phyloP scores from a whole-genome alignment of 495 filamentous ascomycete species.

The Penicillium diatomitis region DNA sequence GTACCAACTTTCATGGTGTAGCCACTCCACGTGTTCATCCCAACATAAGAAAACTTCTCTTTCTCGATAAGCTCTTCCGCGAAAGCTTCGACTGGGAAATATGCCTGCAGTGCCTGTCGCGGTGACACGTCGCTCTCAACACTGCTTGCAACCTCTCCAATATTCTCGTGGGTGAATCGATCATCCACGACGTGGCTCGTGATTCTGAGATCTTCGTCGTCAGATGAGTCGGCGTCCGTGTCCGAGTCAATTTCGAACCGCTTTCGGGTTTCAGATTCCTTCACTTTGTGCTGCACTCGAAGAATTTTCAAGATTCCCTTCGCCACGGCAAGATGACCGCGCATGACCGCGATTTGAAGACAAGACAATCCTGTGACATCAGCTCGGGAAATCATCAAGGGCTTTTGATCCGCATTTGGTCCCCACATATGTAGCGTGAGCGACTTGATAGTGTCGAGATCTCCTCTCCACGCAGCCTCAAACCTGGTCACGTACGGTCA shows the following conservation, averaged over 20 bases:
- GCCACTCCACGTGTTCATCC: not conserved
- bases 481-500: constrained; percentile 36
- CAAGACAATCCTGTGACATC: constrained; percentile 41
- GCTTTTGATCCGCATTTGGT: constrained; percentile 29
- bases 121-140: constrained; percentile 52
- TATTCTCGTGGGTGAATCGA: constrained; percentile 60
- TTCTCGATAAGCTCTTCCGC: constrained; percentile 11
- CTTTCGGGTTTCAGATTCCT: constrained; percentile 25
- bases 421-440: constrained; percentile 42
- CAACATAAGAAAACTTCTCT: not conserved
- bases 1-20: not conserved
- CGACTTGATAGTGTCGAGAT: constrained; percentile 42
- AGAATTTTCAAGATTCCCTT: constrained; percentile 57
- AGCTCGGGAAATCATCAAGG: constrained; percentile 50
- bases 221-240: constrained; percentile 14
- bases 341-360: constrained; percentile 55
- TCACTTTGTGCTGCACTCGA: constrained; percentile 51
- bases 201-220: constrained; percentile 36
- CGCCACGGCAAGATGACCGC: constrained; percentile 52
- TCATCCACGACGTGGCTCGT: constrained; percentile 41
- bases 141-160: constrained; percentile 53
- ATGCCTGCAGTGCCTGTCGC: constrained; percentile 30
- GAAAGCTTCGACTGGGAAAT: constrained; percentile 19
- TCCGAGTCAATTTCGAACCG: constrained; percentile 39
- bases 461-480: constrained; percentile 60